Conservation (phyloP, 1,139 yeast species). For the Barnettozyma hawaiiensis region DNA sequence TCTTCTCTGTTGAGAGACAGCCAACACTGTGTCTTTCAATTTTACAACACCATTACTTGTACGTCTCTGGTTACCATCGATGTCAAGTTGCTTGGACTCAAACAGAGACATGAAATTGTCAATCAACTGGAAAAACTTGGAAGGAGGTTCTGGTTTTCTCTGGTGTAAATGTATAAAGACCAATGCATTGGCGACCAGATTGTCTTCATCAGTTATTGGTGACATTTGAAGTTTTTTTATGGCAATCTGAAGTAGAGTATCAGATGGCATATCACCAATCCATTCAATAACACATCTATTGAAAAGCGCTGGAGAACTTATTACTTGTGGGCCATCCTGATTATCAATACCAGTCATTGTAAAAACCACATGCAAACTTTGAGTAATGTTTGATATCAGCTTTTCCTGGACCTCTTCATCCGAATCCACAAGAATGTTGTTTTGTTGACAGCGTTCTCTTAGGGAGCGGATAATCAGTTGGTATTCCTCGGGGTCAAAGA, state of each 20-base stretch:
- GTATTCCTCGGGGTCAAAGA: slow-evolving; percentile 75
- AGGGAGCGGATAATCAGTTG: slow-evolving; percentile 50
- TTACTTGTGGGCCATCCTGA: slow-evolving; percentile 37
- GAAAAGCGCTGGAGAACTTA: slow-evolving; percentile 85
- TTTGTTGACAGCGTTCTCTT: slow-evolving; percentile 50
- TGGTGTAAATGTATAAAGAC: slow-evolving; percentile 40
- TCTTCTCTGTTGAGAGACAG: slow-evolving; percentile 56
- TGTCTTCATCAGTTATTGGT: slow-evolving; percentile 51
- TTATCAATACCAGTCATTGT: slow-evolving; percentile 57
- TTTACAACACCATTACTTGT: slow-evolving; percentile 69
- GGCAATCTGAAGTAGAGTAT: slow-evolving; percentile 48
- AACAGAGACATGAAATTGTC: slow-evolving; percentile 43
- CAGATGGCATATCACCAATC: slow-evolving; percentile 79
- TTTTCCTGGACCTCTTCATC: slow-evolving; percentile 70
- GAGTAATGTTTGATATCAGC: slow-evolving; percentile 66
- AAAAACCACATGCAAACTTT: slow-evolving; percentile 77
- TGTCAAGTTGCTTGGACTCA: slow-evolving; percentile 37
- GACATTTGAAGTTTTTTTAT: slow-evolving; percentile 36
- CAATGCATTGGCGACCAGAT: slow-evolving; percentile 43
- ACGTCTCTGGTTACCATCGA: slow-evolving; percentile 70
- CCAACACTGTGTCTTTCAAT: slow-evolving; percentile 69
- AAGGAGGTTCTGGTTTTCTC: slow-evolving; percentile 38
- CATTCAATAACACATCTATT: slow-evolving; percentile 87
- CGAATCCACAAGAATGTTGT: slow-evolving; percentile 60
- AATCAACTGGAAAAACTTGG: slow-evolving; percentile 50